Base-by-base conservation (phyloP, 495 filamentous ascomycete species). In the Aspergillus saccharolyticus region DNA sequence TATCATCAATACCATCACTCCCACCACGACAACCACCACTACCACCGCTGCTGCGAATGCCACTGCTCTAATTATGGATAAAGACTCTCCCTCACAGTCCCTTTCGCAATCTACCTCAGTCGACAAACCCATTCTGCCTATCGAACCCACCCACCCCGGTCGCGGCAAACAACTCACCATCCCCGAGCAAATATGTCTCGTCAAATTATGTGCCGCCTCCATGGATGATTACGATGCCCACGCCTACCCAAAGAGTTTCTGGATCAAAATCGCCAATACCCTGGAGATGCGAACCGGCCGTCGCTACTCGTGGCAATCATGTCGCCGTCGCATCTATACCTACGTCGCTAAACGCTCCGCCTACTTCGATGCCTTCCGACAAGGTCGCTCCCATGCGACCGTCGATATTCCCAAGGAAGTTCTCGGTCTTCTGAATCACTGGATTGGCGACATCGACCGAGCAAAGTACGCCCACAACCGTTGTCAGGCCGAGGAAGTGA, bases 291-390 rank as follows among this genome's bases (percentile, higher is more conserved):
- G 44, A 28, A 64, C 60, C 33, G 61, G 59, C 21, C 63, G 63
- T 30, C 44, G 52, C 20, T 69, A 69, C 25, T 64, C 63, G 0
- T 63, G 62, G 61, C 56, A 57, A 20, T 66, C 63, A 10, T 69
- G 66, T 44, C 61, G 61, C 3, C 61, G 62, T 19, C 63, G 63
- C n/a, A 64, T 69, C 18, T 28, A 25, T 10, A 53, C 54, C 18
- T 56, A 61, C 17, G 53, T 69, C 42, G 20, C 42, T 14, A 53
- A 63, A 33, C 49, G 59, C 9, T 43, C 45, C 28, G 39, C 53
- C 9, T 62, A 50, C 22, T 57, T 51, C 44, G 44, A 39, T n/a
- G 42, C 49, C 18, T 44, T 57, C 24, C 48, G 59, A 14, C 30
- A 52, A 42, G 50, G 52, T 19, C 53, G 44, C 19, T 21, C 20